Evolutionary conservation across 169 alveolate genomes (phyloP).

Genomic region (Eimeria acervulina): DNA sequence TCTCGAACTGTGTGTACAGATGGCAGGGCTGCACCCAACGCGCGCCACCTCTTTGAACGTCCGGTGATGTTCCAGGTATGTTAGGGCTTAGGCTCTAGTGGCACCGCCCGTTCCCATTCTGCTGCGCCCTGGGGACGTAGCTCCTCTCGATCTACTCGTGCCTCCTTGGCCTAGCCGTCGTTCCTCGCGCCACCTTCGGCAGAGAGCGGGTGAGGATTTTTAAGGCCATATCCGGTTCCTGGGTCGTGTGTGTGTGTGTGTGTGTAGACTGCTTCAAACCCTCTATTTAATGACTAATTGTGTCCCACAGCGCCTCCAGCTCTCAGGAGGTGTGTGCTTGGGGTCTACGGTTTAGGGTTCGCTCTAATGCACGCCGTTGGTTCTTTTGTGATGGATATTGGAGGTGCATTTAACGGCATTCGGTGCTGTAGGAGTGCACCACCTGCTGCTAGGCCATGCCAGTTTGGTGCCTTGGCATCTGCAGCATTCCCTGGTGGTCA

Average conservation of each 20-base stretch:
- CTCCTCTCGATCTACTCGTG: background rate
- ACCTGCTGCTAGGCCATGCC: background rate
- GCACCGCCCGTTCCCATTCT: background rate
- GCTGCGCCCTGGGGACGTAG: background rate
- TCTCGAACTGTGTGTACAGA: background rate
- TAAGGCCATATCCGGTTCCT: background rate
- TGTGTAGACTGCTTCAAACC: slow-evolving; percentile 39
- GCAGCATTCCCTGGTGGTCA: background rate
- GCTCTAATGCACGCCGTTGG: background rate
- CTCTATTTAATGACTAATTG: background rate
- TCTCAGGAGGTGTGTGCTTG: background rate
- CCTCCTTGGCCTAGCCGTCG: background rate
- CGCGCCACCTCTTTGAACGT: slow-evolving; percentile 73
- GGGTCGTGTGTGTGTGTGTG: too few relatives aligned
- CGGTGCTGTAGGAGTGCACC: background rate
- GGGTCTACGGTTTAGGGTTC: background rate
- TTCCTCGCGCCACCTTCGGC: background rate
- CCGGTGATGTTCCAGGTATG: slow-evolving; percentile 66
- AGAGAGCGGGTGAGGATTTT: background rate
- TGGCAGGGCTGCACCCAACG: slow-evolving; percentile 55
- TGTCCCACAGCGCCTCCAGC: background rate
- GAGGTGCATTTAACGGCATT: background rate
- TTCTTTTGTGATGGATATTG: background rate
- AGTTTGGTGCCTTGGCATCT: background rate
- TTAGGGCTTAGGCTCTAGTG: background rate